These are phyloP conservation scores for Apiospora pterosperma DNA, from an alignment of 2,329 filamentous ascomycete genomes.

Conservation along the genomic window DNA sequence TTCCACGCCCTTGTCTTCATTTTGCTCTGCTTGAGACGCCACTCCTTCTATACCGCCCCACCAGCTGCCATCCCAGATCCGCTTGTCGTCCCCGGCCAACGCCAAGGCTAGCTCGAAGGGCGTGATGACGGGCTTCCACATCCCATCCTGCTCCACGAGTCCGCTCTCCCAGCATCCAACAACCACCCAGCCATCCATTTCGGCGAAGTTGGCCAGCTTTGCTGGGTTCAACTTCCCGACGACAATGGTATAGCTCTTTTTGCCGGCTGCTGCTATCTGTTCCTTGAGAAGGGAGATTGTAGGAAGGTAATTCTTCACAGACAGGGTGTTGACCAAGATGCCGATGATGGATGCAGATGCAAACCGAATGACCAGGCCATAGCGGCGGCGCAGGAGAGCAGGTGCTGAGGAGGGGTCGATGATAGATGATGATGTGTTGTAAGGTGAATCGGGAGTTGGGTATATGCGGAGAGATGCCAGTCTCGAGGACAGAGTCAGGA, in stretches of 20 bases:
- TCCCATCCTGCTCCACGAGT: conserved; percentile 82
- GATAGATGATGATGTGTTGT: conserved; percentile 44
- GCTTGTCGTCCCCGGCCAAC: conserved; percentile 68
- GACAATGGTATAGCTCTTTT: conserved; percentile 95
- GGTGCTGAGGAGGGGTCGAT: conserved; percentile 39
- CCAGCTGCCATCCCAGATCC: conserved; percentile 87
- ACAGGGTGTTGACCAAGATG: conserved; percentile 93
- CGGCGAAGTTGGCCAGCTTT: conserved; percentile 94
- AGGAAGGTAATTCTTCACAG: conserved; percentile 82
- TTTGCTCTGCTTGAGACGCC: conserved; percentile 34
- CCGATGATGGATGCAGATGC: conserved; percentile 82
- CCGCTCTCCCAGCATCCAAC: conserved; percentile 98
- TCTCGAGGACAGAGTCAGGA: conserved; percentile 82
- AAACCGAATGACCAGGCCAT: conserved; percentile 79
- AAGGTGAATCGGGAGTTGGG: conserved; percentile 49
- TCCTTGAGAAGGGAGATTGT: conserved; percentile 72
- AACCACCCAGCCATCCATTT: conserved; percentile 94
- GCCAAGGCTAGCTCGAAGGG: conserved; percentile 87
- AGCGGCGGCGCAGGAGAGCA: conserved; percentile 72
- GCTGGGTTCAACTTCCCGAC: conserved; percentile 95
- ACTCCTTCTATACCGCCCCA: conserved; percentile 78
- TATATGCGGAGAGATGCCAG: conserved; percentile 78
- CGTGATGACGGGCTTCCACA: conserved; percentile 88
- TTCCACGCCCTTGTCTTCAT: conserved; percentile 12
- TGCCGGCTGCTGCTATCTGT: conserved; percentile 74